Evolutionary conservation across 1,139 yeast genomes (phyloP), one percentile per base, ranked within the genome.

Genomic region (Nematodospora anomalae): DNA sequence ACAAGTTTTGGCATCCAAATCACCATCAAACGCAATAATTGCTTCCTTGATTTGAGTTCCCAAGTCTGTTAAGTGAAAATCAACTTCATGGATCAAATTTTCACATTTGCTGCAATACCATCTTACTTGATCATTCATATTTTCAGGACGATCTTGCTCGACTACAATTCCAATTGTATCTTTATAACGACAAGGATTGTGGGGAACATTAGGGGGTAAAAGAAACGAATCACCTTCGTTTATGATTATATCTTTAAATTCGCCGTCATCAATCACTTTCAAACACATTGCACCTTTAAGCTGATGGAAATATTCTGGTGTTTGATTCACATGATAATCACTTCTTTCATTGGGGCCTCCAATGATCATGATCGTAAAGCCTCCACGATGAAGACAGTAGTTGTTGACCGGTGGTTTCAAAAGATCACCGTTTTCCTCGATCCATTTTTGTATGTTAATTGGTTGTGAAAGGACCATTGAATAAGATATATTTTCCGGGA

Each of bases 301-400:
- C 69, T 84, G 94, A 58, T 84, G 82, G 59, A 90, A 90, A 76
- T 89, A 90, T 53, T 89, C 97, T 0, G 97, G 97, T 0, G 97
- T 90, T 51, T 87, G 95, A 54, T 90, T 90, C 37, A 90, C 77
- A 55, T 90, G 97, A 58, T 87, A 90, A 56, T 90, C 97, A 0
- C 96, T 88, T 43, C 97, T 72, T 52, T 83, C 95, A 58, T 90
- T 90, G 2, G 97, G 97, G 0, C 97, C 97, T 6, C 97, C 97
- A 2, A 90, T 95, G 34, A 80, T 78, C 97, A 90, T 90, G 30
- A 88, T 87, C 1, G 97, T 89, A 54, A 86, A 86, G 0, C 96
- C 97, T 3, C 95, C 96, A 33, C 89, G 73, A 57, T 90, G 96
- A 23, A 89, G 77, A 54, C 97, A 87, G 61, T 63, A 90, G 57